Evolutionary conservation across 2,329 filamentous ascomycete genomes (phyloP), one percentile per base, ranked within the genome.

Genomic region (Penicillium sp.): DNA sequence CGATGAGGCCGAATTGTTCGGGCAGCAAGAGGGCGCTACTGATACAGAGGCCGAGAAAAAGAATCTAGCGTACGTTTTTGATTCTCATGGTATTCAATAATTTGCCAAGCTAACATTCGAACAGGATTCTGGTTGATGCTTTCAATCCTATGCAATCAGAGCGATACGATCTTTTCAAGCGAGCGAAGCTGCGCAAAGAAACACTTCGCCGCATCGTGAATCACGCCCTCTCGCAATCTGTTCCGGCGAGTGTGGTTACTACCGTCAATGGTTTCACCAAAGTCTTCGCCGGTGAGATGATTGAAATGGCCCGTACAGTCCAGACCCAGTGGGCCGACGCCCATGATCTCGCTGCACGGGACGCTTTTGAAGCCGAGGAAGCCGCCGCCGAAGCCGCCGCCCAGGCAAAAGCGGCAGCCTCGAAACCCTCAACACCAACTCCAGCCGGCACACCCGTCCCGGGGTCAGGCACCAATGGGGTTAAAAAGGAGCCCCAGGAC

Each of bases 251-350:
- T 57, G 84, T 88, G 49, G 81, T 88, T 38, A 85, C 83, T 13
- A 83, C 83, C 5, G 84, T 89, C 49, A 83, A 81, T 40, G 83
- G 83, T 10, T 87, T 86, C 67, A 83, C 83, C 18, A 89, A 89
- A 70, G 80, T 86, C 58, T 88, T 87, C 70, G 83, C 85, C 11
- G 86, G 85, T 47, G 83, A 86, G 61, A 78, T 89, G 53, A 81
- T 88, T 52, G 86, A 89, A 69, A 80, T 83, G 62, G 86, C 86
- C 14, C 76, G 85, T 53, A 83, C 83, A 9, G 84, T 89, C 5
- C 86, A 88, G 68, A 58, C 77, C 66, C 75, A 79, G 62, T 78
- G 74, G 71, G 77, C 76, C 11, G 75, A 77, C 5, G 81, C 78
- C 5, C 76, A 77, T 53, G 80, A 81, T 56, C 73, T 83, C 65